Evolutionary conservation across 306 rosid species (phyloP), one percentile per base, ranked within the genome.

Genomic region (Luffa aegyptiaca): DNA sequence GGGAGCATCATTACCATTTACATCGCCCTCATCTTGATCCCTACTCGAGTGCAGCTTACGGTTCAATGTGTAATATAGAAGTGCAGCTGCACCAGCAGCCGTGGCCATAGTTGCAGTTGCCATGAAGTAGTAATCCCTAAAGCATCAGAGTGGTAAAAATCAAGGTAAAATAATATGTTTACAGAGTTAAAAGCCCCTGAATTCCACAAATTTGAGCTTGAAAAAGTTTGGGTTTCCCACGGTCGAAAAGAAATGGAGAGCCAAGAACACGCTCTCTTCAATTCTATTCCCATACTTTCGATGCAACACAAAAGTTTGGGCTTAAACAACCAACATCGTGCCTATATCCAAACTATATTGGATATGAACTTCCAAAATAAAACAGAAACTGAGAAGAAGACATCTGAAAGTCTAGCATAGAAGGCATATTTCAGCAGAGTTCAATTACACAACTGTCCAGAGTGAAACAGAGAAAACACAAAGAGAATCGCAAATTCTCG

Each of bases 51-150:
- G 89, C 45, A 92, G 79, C 86, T 89, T 92, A 69, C 91, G 83
- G 83, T 91, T 95, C 80, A 95, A 75, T n/a, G 95, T 92, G 76
- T 92, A 95, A 85, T 90, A 92, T 68, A 95, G 80, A 9, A 95
- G 89, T 73, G 98, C 98, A 83, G 97, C 97, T 81, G 97, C 97
- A 77, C 97, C 98, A 26, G 97, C 97, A 73, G 98, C 97, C 78
- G 98, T 95, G 45, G 98, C 97, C 97, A 95, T 87, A 74, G 97
- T 95, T 82, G 97, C 97, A 85, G 98, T 90, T 87, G 98, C 95
- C 97, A 95, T 95, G 77, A 90, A 63, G 79, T 79, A 58, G 51
- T 79, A 76, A 53, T 81, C 87, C 92, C 89, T 88, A 77, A 31
- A 82, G 84, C 45, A 68, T 17, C 3, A 5, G 16, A 79, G 10